Base-by-base conservation (phyloP, 495 filamentous ascomycete species). In the Thermothielavioides terrestris region DNA sequence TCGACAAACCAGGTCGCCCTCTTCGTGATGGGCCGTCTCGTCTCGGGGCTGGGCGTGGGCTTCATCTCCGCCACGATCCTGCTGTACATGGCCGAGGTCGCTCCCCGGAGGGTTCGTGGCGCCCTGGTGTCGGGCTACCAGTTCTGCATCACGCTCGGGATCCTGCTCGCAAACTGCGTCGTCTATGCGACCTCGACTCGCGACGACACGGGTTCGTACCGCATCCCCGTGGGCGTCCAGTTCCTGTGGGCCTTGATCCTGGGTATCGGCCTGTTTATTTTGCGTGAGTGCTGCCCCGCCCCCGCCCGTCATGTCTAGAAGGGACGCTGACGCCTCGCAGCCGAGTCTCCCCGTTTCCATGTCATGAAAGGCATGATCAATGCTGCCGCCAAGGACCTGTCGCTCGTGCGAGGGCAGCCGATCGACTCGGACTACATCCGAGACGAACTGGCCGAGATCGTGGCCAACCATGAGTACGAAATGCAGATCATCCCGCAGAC, bases 381-480 rank as follows among this genome's bases (percentile, higher is more conserved):
- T 30, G 60, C 65, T 28, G 87, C 87, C 22, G 73, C 75, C 36
- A 74, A 72, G 49, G 62, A 77, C 3, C 78, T 92, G 28, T 68
- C 77, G 22, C 72, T 73, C 46, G 76, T 91, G 22, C 84, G 87
- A 37, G 77, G 82, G 42, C 75, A 89, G 50, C 71, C 82, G 14
- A 36, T 76, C 30, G 81, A 84, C 21, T 79, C 84, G 43, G 74
- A 81, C 1, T 75, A 76, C 54, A 67, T 92, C 57, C 63, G 81
- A 56, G 74, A 77, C 44, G 87, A 92, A 53, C 75, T 91, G 4
- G 74, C 82, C 18, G 88, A 92, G 65, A 88, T 92, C 59, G 77
- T 84, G 40, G 85, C 85, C 46, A 89, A 87, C 69, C 78, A 89
- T 64, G 85, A 91, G 56, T 85, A 85, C 62, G 87, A 90, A 62